Evolutionary conservation across 179 eudicot species (phyloP), one percentile per base, ranked within the genome.

Genomic region (Silene coronaria): DNA sequence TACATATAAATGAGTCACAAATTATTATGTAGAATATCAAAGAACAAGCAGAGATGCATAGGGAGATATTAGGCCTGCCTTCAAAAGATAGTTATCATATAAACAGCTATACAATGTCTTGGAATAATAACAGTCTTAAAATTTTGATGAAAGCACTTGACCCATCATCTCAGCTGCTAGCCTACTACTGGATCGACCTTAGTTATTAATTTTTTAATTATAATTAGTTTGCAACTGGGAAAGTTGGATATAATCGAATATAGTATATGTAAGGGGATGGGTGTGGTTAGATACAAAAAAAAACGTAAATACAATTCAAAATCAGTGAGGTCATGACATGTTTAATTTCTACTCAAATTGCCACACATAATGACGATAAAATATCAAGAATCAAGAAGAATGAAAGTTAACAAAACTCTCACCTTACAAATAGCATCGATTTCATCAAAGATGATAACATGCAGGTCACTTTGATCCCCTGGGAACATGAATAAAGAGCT

Each of bases 371-470:
- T 45, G 53, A 70, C 36, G 4, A 27, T 65, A 34, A 70, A 21
- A 48, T 42, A 17, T 23, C 58, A 53, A 77, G 12, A 79, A 63
- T 22, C 34, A 63, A 9, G 67, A 75, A 53, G 38, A 42, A 16
- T 4, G 26, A 28, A 61, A 55, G 75, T 64, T 38, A 27, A 17
- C 58, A 57, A 67, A 70, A 27, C 70, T 62, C 46, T 86, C 84
- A 89, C 97, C 97, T 95, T 95, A 82, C 99, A 95, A 81, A 92
- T 95, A 57, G 99, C 99, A 85, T 95, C 99, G 77, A 95, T 88
- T 87, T 95, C 99, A 85, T 95, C 99, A 77, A 95, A 95, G 76
- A 95, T 95, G 81, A 95, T 95, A 66, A 95, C 97, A 85, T 92
- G 99, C 82, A 95, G 81, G 67, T 95, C 99, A 84, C 99, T 95